Evolutionary conservation across 2,329 filamentous ascomycete genomes (phyloP).

Genomic region (Alternaria burnsii): DNA sequence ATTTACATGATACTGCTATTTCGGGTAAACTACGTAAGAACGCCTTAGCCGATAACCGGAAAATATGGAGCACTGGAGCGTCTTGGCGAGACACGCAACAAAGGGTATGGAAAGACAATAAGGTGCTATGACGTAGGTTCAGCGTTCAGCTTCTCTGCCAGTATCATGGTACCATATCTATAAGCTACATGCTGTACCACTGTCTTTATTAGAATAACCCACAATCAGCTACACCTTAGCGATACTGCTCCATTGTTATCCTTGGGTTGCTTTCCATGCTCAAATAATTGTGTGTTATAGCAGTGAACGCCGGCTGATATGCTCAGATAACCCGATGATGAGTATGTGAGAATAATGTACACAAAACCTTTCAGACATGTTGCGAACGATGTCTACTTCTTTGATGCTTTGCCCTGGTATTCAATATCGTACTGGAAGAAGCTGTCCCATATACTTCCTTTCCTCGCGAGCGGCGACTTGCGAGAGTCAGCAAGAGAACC

Average conservation of each 20-base stretch:
- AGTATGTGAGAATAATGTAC: neutral
- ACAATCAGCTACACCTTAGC: neutral
- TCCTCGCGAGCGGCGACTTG: constrained; percentile 24
- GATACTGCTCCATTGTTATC: neutral
- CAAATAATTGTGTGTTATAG: neutral
- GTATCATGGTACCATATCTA: neutral
- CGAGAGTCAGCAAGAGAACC: constrained; percentile 4
- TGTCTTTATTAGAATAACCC: neutral
- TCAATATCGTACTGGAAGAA: constrained; percentile 52
- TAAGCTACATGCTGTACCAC: neutral
- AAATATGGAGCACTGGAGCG: neutral
- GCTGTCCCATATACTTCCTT: constrained; percentile 50
- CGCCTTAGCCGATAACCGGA: neutral
- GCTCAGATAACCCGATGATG: neutral
- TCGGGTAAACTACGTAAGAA: neutral
- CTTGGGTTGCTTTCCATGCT: neutral
- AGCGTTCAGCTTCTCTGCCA: neutral
- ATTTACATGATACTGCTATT: neutral
- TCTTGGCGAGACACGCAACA: neutral
- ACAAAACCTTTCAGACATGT: neutral
- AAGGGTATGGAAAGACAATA: neutral
- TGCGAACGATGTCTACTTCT: constrained; percentile 28
- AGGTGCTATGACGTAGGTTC: neutral
- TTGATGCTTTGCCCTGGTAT: constrained; percentile 48
- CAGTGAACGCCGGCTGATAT: neutral